Evolutionary conservation across 805 yeast species (phyloP).

Genomic region (Saccharomycopsis amapae): DNA sequence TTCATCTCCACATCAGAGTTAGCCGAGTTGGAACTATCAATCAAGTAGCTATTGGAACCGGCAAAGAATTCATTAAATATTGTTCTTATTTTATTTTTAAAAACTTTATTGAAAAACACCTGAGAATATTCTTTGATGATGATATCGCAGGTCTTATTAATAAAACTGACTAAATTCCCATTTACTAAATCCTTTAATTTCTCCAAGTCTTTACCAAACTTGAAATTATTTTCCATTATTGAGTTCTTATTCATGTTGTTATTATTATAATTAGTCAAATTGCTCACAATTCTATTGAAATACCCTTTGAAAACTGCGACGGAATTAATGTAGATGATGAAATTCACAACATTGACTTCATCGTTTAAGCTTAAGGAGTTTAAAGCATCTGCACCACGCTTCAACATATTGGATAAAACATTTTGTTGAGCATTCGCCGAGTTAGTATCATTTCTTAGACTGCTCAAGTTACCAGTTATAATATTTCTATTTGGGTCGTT

Average conservation of each 20-base stretch:
- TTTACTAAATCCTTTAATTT: constrained; percentile 26
- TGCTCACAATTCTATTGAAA: constrained; percentile 44
- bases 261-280: constrained; percentile 23
- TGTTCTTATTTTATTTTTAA: constrained; percentile 37
- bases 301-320: constrained; percentile 57
- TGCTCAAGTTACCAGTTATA: constrained; percentile 16
- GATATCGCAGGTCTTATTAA: constrained; percentile 27
- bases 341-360: constrained; percentile 48
- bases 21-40: neutral
- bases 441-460: constrained; percentile 1
- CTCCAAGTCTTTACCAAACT: constrained; percentile 32
- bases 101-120: constrained; percentile 42
- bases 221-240: constrained; percentile 31
- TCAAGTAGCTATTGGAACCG: neutral
- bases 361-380: constrained; percentile 33
- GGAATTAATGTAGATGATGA: constrained; percentile 65
- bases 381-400: constrained; percentile 39
- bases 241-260: constrained; percentile 26
- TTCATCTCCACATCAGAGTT: constrained; percentile 28
- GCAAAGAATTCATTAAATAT: constrained; percentile 37
- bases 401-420: constrained; percentile 28
- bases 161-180: constrained; percentile 22
- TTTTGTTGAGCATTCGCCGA: neutral
- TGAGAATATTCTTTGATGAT: constrained; percentile 34
- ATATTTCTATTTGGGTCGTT: constrained; percentile 11